These are phyloP conservation scores for Yamadazyma laniorum DNA, from an alignment of 805 yeast species.

Conservation along the genomic window DNA sequence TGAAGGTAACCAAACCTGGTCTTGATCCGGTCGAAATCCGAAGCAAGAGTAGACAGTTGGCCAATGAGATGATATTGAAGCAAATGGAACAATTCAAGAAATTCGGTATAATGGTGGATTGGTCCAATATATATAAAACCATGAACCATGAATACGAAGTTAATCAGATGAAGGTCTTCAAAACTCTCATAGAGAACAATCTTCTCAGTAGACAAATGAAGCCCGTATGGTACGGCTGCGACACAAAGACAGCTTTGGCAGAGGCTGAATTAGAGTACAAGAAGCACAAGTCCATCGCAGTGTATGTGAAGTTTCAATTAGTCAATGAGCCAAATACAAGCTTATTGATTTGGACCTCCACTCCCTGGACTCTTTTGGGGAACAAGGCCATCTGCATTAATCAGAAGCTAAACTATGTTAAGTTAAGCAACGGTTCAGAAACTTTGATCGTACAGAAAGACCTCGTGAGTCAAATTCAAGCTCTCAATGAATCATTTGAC, in stretches of 20 bases:
- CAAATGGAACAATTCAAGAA: conserved; percentile 66
- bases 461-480: conserved; percentile 39
- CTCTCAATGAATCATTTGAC: conserved; percentile 15
- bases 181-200: conserved; percentile 59
- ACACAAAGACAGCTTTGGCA: conserved; percentile 89
- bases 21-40: conserved; percentile 51
- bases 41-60: conserved; percentile 64
- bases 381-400: conserved; percentile 81
- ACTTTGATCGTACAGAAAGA: conserved; percentile 56
- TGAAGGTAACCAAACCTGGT: conserved; percentile 56
- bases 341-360: conserved; percentile 87
- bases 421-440: conserved; percentile 40
- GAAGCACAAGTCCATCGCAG: conserved; percentile 65
- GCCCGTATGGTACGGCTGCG: conserved; percentile 98
- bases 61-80: conserved; percentile 57
- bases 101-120: conserved; percentile 83
- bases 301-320: conserved; percentile 63
- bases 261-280: conserved; percentile 95
- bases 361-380: conserved; percentile 96
- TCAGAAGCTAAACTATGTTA: conserved; percentile 54
- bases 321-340: conserved; percentile 9
- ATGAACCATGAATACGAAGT: conserved; percentile 69
- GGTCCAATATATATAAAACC: conserved; percentile 71
- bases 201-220: conserved; percentile 80
- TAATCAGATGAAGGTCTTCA: conserved; percentile 70